Conservation (phyloP, 306 rosid species). For the Heteromeles arbutifolia region DNA sequence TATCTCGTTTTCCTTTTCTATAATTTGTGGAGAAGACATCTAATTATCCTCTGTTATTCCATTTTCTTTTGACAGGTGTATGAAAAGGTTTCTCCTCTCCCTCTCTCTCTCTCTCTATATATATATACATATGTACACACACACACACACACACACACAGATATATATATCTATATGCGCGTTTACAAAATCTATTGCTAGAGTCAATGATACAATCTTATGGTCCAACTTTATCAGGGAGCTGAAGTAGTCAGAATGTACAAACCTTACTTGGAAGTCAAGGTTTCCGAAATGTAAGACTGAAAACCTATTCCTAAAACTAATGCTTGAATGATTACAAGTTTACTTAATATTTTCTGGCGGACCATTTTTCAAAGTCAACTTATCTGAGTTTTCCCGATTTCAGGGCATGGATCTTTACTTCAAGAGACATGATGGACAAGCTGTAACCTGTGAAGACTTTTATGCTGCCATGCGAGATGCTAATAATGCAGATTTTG, state of each 20-base stretch:
- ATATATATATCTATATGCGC: neutral
- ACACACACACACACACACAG: accelerated
- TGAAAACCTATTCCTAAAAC: slow-evolving; percentile 12
- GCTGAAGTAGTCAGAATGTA: slow-evolving; percentile 99
- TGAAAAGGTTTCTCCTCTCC: slow-evolving; percentile 64
- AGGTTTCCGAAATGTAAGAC: slow-evolving; percentile 85
- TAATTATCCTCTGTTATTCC: slow-evolving; percentile 21
- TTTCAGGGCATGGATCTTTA: slow-evolving; percentile 99
- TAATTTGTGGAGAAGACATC: slow-evolving; percentile 16
- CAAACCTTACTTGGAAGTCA: slow-evolving; percentile 85
- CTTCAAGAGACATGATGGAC: slow-evolving; percentile 93
- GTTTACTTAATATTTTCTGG: slow-evolving; percentile 9
- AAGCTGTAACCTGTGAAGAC: slow-evolving; percentile 98
- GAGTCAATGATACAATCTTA: slow-evolving; percentile 25
- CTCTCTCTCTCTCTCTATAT: slow-evolving; percentile 6
- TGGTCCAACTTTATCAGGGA: slow-evolving; percentile 53
- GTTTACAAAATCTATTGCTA: neutral
- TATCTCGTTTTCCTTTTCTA: slow-evolving; percentile 1
- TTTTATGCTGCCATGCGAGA: slow-evolving; percentile 93
- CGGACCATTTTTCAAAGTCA: slow-evolving; percentile 7
- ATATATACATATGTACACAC: too few relatives aligned
- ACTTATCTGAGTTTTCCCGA: slow-evolving; percentile 7
- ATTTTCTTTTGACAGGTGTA: slow-evolving; percentile 64
- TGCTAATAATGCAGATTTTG: slow-evolving; percentile 87
- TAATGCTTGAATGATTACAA: slow-evolving; percentile 4